Conservation (phyloP, 495 filamentous ascomycete genomes). For the Viridothelium virens region DNA sequence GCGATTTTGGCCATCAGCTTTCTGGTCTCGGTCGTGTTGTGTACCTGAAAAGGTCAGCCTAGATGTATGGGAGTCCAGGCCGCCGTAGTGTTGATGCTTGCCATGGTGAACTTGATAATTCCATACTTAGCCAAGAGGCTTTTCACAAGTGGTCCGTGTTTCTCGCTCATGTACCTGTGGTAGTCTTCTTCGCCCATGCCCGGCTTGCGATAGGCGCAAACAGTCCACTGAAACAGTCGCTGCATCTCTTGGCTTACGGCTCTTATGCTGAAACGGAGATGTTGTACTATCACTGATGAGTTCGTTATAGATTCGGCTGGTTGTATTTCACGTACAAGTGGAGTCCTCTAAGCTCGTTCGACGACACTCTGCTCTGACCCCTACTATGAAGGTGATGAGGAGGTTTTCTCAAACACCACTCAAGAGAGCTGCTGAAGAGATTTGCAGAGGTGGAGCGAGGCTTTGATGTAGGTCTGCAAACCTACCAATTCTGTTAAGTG, state of each 20-base stretch:
- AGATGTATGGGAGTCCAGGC: not conserved
- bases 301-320: not conserved
- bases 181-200: slow-evolving; percentile 41
- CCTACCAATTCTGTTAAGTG: too few species aligned
- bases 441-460: too few species aligned
- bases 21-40: slow-evolving; percentile 25
- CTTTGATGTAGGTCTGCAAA: too few species aligned
- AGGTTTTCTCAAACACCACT: too few species aligned
- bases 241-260: slow-evolving; percentile 24
- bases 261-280: not conserved
- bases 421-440: too few species aligned
- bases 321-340: too few species aligned
- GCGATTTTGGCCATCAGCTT: slow-evolving; percentile 22
- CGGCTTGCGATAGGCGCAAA: slow-evolving; percentile 32
- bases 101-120: slow-evolving; percentile 23
- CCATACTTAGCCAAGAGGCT: slow-evolving; percentile 29
- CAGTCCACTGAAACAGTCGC: slow-evolving; percentile 34
- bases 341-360: too few species aligned
- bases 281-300: too few species aligned
- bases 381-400: too few species aligned
- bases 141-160: slow-evolving; percentile 24
- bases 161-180: slow-evolving; percentile 36
- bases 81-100: slow-evolving; percentile 9
- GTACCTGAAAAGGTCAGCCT: slow-evolving; percentile 17
- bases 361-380: too few species aligned